Percentiles rank a stretch among this genome's conserved stretches.
Evolutionary conservation across 257 asterid genomes (phyloP).

Genomic region (Thymus quinquecostatus): DNA sequence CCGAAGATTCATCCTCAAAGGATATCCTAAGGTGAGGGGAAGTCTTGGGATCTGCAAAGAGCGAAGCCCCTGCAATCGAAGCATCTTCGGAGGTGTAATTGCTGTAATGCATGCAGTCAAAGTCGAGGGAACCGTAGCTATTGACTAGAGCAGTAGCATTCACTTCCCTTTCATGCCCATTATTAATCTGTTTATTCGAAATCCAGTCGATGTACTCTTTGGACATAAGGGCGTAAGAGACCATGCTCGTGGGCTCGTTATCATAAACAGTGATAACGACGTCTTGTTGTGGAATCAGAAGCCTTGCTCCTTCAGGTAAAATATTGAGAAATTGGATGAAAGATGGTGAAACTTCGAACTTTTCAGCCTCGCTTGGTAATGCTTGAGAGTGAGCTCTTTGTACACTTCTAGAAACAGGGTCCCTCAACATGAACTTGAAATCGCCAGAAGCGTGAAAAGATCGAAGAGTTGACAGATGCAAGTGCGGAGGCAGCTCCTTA

Average conservation of each 20-base stretch:
- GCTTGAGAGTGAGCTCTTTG: conserved; percentile 61
- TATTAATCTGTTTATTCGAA: conserved; percentile 33
- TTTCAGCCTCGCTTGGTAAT: conserved; percentile 56
- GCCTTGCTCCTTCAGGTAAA: conserved; percentile 74
- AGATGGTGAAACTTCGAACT: conserved; percentile 43
- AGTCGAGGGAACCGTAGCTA: conserved; percentile 56
- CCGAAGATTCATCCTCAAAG: conserved; percentile 60
- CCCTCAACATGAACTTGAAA: conserved; percentile 73
- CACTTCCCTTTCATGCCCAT: conserved; percentile 39
- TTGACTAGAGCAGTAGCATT: conserved; percentile 36
- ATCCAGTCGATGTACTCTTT: conserved; percentile 67
- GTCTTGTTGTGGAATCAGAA: conserved; percentile 59
- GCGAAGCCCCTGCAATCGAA: conserved; percentile 31
- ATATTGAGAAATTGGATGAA: conserved; percentile 55
- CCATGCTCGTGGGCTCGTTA: conserved; percentile 83
- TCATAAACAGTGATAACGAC: conserved; percentile 67
- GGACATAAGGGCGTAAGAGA: conserved; percentile 72
- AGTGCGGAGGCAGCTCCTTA: conserved; percentile 68
- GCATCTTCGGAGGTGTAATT: conserved; percentile 61
- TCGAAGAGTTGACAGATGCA: conserved; percentile 54
- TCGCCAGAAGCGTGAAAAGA: conserved; percentile 95
- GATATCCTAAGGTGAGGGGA: conserved; percentile 76
- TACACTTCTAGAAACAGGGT: conserved; percentile 55
- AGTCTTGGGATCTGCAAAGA: conserved; percentile 41
- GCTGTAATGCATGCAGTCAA: conserved; percentile 57